phyloP scores from a whole-genome alignment of 306 rosid species.

The Cucurbita ficifolia region DNA sequence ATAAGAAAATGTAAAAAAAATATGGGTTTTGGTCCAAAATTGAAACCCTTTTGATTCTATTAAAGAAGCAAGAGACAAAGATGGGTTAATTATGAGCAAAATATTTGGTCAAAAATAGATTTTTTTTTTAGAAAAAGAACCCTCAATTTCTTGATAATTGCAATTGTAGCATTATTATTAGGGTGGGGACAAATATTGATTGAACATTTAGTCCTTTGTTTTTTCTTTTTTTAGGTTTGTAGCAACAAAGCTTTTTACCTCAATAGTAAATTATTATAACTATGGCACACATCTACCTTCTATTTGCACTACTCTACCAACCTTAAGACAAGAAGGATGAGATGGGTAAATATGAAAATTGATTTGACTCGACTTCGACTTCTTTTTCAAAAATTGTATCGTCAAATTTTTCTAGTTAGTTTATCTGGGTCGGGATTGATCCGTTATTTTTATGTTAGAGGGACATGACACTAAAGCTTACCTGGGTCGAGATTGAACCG shows the following conservation, averaged over 20 bases:
- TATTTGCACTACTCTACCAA: neutral
- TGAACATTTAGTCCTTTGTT: neutral
- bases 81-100: neutral
- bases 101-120: neutral
- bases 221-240: neutral
- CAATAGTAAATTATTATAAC: neutral
- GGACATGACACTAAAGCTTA: too few relatives aligned
- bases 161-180: neutral
- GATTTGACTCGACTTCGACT: neutral
- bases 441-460: too few relatives aligned
- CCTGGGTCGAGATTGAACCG: too few relatives aligned
- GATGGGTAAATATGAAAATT: neutral
- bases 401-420: neutral
- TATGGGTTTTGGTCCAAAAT: neutral
- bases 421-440: neutral
- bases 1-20: neutral
- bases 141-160: neutral
- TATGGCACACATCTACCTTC: neutral
- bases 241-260: neutral
- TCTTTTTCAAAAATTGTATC: neutral
- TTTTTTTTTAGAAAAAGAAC: neutral
- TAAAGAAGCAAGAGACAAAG: neutral
- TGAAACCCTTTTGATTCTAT: neutral
- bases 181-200: slow-evolving; percentile 1
- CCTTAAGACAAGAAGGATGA: neutral